Conservation (phyloP, 345 rosid genomes). For the Murraya koenigii region DNA sequence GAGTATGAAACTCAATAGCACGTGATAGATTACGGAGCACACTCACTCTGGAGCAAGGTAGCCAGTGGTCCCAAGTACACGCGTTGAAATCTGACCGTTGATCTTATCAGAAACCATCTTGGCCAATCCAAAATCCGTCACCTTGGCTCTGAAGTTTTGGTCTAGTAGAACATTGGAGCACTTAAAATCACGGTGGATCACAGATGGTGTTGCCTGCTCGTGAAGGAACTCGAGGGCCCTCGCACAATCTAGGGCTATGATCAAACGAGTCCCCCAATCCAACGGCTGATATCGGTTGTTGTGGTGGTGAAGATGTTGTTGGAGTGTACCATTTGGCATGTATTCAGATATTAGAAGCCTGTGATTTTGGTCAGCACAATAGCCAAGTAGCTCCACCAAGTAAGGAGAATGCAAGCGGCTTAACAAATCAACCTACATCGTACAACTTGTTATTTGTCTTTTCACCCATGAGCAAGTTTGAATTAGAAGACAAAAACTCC, state of each 20-base stretch:
- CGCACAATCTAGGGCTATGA: conserved; percentile 85
- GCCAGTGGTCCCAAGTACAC: conserved; percentile 66
- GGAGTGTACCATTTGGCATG: conserved; percentile 74
- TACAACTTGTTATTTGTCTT: background rate
- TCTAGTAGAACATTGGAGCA: conserved; percentile 71
- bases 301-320: conserved; percentile 53
- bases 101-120: conserved; percentile 69
- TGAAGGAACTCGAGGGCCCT: conserved; percentile 85
- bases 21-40: conserved; percentile 6
- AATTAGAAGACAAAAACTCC: background rate
- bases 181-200: conserved; percentile 86
- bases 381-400: conserved; percentile 82
- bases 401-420: conserved; percentile 78
- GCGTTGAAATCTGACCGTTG: conserved; percentile 74
- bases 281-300: conserved; percentile 35
- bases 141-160: conserved; percentile 59
- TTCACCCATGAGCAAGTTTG: conserved; percentile 28
- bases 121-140: conserved; percentile 76
- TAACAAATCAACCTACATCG: conserved; percentile 75
- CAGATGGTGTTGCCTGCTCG: conserved; percentile 54
- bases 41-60: conserved; percentile 97
- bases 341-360: conserved; percentile 68
- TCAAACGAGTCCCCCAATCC: conserved; percentile 73
- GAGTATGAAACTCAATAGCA: background rate
- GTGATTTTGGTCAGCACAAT: conserved; percentile 89